Base-by-base conservation (phyloP, 257 asterid species). In the Anisodus acutangulus region DNA sequence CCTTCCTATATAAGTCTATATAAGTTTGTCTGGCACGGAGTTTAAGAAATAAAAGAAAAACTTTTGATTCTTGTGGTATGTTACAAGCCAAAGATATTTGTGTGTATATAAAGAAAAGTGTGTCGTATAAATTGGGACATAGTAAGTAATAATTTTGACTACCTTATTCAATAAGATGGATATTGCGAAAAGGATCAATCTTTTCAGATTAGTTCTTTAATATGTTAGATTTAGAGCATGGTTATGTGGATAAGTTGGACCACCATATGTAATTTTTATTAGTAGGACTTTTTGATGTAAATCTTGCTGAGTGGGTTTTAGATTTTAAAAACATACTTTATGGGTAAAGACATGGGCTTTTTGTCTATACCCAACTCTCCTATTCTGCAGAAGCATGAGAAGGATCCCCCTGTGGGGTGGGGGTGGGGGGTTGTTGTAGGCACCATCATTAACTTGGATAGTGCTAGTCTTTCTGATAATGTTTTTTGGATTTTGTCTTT, bases 201-300 rank as follows among this genome's bases (percentile, higher is more conserved):
- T 6, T n/a, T 64, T 54, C 57, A 39, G 70, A 51, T 80, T 9
- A 49, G 81, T 74, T 74, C 60, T 11, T 9, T 71, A n/a, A 39
- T 57, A 63, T 84, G 17, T 17, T 16, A 31, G 41, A n/a, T n/a
- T 79, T 76, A 76, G 47, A 51, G 15, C 12, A 26, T 13, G 19
- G 26, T 16, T 53, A 78, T 53, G 49, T 13, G 26, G 82, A 53
- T 78, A 78, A 53, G 64, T 78, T 26, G 82, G 64, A 53, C 82
- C 64, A 78, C 64, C 64, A 7, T 51, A 3, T 78, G 82, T 1
- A 78, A 51, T 13, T 22, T 51, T 78, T 78, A 78, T 49, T 49
- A 31, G 35, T 31, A 49, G 45, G 81, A 22, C 2, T 31, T 31
- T 31, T 57, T n/a, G 62, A 57, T 57, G 6, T 57, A 13, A 13